Base-by-base conservation (phyloP, 75 land plant species). In the Larix kaempferi region DNA sequence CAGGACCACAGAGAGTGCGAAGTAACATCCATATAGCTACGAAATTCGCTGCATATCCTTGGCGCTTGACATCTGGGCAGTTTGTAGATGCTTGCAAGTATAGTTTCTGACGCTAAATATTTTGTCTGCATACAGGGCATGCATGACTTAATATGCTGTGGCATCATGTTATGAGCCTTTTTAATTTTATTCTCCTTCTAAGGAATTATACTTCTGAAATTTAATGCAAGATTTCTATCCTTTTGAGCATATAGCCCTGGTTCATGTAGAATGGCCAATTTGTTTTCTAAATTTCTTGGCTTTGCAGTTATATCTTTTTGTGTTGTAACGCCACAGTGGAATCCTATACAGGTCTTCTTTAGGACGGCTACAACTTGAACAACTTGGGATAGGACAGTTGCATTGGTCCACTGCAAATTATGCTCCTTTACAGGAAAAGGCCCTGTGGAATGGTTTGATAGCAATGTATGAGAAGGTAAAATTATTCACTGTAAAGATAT, bases 361-460 rank as follows among this genome's bases (percentile, higher is more conserved):
- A 58, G 84, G 82, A 56, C 78, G 99, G 57, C 66, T 96, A 84
- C 89, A 94, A 74, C 79, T 95, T 88, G 92, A 92, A 41, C 90
- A 94, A 80, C 91, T 96, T 73, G 98, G 91, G 55, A 89, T 96
- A 33, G 99, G 98, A 6, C 99, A 96, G 73, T 80, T 96, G 76
- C 99, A 96, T 77, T 96, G 99, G 99, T 92, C 95, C 62, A 88
- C 99, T 37, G 93, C 98, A 79, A 96, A 96, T 71, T 96, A 96
- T 88, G 99, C 99, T 69, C 99, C 98, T 57, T 74, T 92, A 33
- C 99, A 94, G 62, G 99, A 96, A 84, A 72, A 37, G 64, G 99
- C 98, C 62, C 89, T 96, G 13, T 96, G 99, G 99, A 89, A 90
- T 85, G 99, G 99, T 52, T 78, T 96, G 61, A 90, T 92, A 56